Base-by-base conservation (phyloP, 2,329 filamentous ascomycete genomes). In the Aspergillus nomiae region DNA sequence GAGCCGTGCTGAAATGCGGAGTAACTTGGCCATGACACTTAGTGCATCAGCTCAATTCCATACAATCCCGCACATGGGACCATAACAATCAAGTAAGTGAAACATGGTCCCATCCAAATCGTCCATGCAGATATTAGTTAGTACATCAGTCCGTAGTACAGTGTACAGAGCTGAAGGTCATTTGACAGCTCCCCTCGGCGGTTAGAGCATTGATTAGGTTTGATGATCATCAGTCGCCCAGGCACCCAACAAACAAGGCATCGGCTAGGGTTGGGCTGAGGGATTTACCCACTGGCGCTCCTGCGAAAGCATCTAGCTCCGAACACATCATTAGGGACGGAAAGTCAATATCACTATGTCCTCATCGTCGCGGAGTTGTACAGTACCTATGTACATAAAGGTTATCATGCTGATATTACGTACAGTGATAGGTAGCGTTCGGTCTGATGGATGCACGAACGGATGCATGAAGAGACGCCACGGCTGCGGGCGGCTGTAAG, bases 161-260 rank as follows among this genome's bases (percentile, higher is more conserved):
- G 28, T 30, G 46, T 30, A 50, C 46, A 19, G 28, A 32, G 28
- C 48, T 51, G 12, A 12, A 34, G 48, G 48, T 51, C 48, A 51
- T 51, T 32, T 51, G 48, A 51, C 48, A 51, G 48, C 48, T 51
- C 16, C 46, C 26, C 46, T 50, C 26, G 46, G 46, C 7, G 28
- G 19, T 30, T 11, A 32, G 21, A 34, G 9, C 48, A 24, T 34
- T n/a, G 28, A 51, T 51, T 51, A 51, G 21, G 48, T 51, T 51
- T 51, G 26, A 9, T 16, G 28, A 51, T 51, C 48, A 50, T 48
- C 45, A 34, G 48, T 51, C 19, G 48, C 19, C 28, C 48, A 51
- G 48, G 26, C 48, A 51, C 48, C 48, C 48, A 32, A 51, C 30
- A 51, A 51, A 51, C 48, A 51, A 12, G 48, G 48, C 48, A 51